phyloP scores from a whole-genome alignment of 2,329 filamentous ascomycete species.

The Aspergillus sp. region DNA sequence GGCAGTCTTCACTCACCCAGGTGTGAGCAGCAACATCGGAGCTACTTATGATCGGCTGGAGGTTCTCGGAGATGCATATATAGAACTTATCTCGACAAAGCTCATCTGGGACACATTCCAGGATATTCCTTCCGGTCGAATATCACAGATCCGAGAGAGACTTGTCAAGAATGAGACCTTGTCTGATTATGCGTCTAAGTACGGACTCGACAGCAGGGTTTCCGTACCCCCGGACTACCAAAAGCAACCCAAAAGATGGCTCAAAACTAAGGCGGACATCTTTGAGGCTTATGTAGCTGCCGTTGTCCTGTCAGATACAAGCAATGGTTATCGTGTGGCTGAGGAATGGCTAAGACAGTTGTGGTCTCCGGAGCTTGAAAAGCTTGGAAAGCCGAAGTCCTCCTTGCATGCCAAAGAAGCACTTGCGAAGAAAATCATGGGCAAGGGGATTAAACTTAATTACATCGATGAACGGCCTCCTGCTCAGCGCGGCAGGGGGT shows the following conservation, averaged over 20 bases:
- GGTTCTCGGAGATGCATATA: conserved; percentile 83
- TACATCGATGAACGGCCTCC: conserved; percentile 55
- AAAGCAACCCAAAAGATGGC: conserved; percentile 55
- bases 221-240: conserved; percentile 54
- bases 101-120: conserved; percentile 75
- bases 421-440: conserved; percentile 56
- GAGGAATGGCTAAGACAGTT: conserved; percentile 72
- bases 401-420: conserved; percentile 55
- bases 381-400: conserved; percentile 27
- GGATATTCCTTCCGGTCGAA: conserved; percentile 65
- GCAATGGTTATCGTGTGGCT: conserved; percentile 61
- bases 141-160: conserved; percentile 73
- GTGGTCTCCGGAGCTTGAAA: conserved; percentile 67
- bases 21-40: conserved; percentile 36
- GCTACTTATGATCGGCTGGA: conserved; percentile 78
- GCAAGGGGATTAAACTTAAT: conserved; percentile 59
- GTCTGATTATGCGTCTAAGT: conserved; percentile 66
- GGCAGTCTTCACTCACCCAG: conserved; percentile 68
- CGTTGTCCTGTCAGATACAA: conserved; percentile 67
- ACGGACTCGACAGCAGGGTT: conserved; percentile 68
- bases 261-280: conserved; percentile 79
- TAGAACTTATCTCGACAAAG: conserved; percentile 73
- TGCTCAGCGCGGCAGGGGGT: conserved; percentile 37
- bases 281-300: conserved; percentile 91
- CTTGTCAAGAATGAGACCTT: conserved; percentile 81